Conservation (phyloP, 441 rosid species). For the Rhodomyrtus psidioides region DNA sequence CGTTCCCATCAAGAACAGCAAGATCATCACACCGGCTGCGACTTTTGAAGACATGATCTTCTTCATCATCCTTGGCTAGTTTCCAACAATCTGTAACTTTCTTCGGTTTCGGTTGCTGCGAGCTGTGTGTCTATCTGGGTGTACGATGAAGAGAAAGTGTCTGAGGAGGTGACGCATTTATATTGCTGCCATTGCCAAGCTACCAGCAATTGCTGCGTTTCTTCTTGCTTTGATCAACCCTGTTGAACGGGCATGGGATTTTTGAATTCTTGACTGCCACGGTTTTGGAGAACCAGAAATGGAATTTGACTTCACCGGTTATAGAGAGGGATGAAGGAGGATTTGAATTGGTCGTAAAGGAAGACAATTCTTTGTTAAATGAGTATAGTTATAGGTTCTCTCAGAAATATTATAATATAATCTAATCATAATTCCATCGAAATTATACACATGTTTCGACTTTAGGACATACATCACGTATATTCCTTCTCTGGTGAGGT, state of each 20-base stretch:
- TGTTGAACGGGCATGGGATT: neutral
- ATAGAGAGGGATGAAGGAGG: neutral
- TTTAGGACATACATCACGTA: no score
- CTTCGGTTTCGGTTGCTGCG: neutral
- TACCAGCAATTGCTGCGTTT: no score
- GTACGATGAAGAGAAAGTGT: neutral
- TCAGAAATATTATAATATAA: no score
- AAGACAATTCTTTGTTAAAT: no score
- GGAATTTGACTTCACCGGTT: neutral
- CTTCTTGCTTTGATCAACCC: neutral
- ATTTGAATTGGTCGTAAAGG: neutral
- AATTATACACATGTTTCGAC: no score
- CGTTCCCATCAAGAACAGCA: neutral
- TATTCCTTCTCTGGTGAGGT: no score
- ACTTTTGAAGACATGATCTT: neutral
- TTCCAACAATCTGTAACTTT: neutral
- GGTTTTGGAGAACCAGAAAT: neutral
- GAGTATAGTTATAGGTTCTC: no score
- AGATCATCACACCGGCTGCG: neutral
- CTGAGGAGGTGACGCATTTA: neutral
- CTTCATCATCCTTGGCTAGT: neutral
- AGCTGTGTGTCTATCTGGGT: neutral
- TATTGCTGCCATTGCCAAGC: neutral
- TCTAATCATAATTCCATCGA: no score
- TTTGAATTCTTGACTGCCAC: neutral